A percentile compares a stretch with the other conserved stretches of the same genome.
Conservation (phyloP, 2,329 filamentous ascomycete genomes). For the Ophiocordyceps unilateralis region DNA sequence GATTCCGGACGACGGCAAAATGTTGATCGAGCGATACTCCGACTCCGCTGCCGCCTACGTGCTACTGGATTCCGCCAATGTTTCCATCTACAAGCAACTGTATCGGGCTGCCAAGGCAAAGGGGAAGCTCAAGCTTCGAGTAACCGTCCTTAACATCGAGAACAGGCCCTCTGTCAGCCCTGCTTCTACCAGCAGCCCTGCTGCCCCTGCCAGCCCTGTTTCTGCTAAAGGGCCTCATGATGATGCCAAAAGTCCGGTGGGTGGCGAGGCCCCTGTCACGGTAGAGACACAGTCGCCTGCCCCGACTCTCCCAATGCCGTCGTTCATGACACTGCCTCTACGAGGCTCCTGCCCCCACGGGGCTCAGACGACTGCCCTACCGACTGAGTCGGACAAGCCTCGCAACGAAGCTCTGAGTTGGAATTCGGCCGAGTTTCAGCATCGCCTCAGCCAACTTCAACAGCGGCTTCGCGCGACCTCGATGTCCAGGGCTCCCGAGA, state of each 20-base stretch:
- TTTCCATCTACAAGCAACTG: conserved; percentile 85
- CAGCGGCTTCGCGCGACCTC: background rate
- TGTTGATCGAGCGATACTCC: conserved; percentile 77
- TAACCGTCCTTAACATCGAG: conserved; percentile 29
- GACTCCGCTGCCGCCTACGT: conserved; percentile 77
- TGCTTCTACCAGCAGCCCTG: background rate
- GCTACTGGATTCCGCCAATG: conserved; percentile 58
- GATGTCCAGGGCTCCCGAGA: background rate
- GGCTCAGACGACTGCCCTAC: background rate
- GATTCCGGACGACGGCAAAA: conserved; percentile 19
- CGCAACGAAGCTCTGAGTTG: too few species aligned
- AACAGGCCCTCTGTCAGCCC: conserved; percentile 6
- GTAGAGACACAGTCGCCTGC: background rate
- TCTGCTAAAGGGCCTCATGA: background rate
- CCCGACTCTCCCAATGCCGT: background rate
- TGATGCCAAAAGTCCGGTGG: background rate
- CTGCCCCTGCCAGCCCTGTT: background rate
- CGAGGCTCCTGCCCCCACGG: background rate
- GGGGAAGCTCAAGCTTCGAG: conserved; percentile 82
- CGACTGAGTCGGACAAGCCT: background rate
- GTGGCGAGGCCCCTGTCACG: background rate
- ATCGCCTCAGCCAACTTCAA: conserved; percentile 6
- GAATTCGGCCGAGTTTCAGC: conserved; percentile 8
- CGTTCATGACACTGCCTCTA: background rate
- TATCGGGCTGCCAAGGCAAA: conserved; percentile 96